These are phyloP conservation scores for Platanthera zijinensis DNA, from an alignment of 106 monocot species.

Conservation along the genomic window DNA sequence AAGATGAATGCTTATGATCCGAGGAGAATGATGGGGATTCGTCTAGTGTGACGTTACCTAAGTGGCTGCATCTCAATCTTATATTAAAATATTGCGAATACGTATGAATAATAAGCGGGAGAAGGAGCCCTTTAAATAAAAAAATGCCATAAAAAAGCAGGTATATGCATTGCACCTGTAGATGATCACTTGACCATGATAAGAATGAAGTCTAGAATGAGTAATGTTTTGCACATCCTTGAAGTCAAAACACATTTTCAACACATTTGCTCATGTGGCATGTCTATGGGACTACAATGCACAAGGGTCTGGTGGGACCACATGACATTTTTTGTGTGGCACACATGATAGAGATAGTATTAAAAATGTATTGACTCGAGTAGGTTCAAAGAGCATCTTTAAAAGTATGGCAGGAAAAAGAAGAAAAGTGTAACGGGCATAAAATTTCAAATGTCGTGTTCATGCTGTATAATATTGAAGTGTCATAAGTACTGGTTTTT, in stretches of 20 bases:
- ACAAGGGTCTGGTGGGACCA: neutral
- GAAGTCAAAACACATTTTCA: neutral
- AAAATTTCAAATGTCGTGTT: neutral
- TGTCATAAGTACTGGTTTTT: neutral
- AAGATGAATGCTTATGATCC: no score
- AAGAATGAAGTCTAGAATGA: neutral
- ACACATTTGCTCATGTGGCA: neutral
- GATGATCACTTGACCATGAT: neutral
- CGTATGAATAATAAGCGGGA: neutral
- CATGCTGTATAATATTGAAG: neutral
- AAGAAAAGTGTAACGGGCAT: neutral
- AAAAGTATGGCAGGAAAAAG: neutral
- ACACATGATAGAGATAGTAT: neutral
- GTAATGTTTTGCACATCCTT: neutral
- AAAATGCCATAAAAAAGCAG: neutral
- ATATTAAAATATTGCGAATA: no score
- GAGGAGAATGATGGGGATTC: no score
- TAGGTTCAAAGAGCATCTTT: neutral
- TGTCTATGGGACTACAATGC: neutral
- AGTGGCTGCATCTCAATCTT: neutral
- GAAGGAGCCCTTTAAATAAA: neutral
- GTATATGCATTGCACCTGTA: neutral
- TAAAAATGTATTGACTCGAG: neutral
- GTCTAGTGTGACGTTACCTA: neutral
- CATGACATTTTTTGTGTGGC: neutral